These are phyloP conservation scores for Fusarium sp. DNA, from an alignment of 2,329 filamentous ascomycete species.

Conservation along the genomic window DNA sequence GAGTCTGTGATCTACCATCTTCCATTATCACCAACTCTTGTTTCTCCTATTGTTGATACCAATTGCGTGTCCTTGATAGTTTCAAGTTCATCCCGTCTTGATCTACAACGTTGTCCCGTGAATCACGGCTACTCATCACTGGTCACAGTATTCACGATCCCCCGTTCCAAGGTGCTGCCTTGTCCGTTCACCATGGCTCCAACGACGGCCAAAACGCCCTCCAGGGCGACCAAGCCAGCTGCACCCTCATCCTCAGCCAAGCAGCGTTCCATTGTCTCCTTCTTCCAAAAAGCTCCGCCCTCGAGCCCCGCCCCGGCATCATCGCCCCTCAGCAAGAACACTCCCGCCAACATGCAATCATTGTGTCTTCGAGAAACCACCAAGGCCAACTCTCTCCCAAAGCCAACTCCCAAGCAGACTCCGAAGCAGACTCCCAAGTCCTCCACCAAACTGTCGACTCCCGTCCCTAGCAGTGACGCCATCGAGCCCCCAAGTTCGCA, in stretches of 20 bases:
- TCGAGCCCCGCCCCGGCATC: slow-evolving; percentile 46
- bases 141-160: slow-evolving; percentile 5
- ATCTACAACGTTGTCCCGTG: slow-evolving; percentile 10
- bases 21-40: slow-evolving; percentile 12
- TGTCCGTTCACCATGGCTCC: slow-evolving; percentile 42
- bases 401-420: slow-evolving; percentile 49
- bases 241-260: slow-evolving; percentile 48
- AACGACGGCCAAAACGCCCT: slow-evolving; percentile 49
- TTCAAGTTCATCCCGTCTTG: not conserved
- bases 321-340: slow-evolving; percentile 46
- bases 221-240: slow-evolving; percentile 45
- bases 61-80: not conserved
- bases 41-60: slow-evolving; percentile 3
- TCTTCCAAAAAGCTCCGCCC: slow-evolving; percentile 55
- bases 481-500: slow-evolving; percentile 72
- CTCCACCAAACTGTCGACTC: slow-evolving; percentile 61
- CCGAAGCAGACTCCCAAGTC: slow-evolving; percentile 45
- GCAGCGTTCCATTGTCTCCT: slow-evolving; percentile 55
- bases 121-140: slow-evolving; percentile 21
- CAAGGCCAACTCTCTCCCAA: slow-evolving; percentile 52
- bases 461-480: slow-evolving; percentile 81
- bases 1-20: slow-evolving; percentile 8
- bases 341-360: slow-evolving; percentile 45
- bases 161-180: not conserved
- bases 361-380: slow-evolving; percentile 54